Percentiles rank a stretch among this genome's conserved stretches.
Conservation (phyloP, 2,329 filamentous ascomycete genomes). For the Fusarium sp. region DNA sequence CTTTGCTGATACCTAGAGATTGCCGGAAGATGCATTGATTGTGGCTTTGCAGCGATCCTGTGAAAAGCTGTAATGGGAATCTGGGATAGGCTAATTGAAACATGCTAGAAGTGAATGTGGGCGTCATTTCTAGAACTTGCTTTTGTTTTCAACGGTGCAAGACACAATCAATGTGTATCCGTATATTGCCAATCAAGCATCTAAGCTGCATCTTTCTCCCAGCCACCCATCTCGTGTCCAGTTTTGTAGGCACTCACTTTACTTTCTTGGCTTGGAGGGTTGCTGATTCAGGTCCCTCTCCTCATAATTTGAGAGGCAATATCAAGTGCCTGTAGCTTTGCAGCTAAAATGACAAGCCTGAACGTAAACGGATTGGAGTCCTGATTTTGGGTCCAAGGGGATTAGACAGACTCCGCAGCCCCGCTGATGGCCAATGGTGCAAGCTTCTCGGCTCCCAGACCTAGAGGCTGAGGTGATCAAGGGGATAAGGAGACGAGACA, state of each 20-base stretch:
- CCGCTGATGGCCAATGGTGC: constrained; percentile 30
- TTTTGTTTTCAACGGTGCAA: background rate
- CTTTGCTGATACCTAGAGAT: constrained; percentile 29
- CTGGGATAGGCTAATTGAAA: constrained; percentile 6
- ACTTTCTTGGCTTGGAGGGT: constrained; percentile 27
- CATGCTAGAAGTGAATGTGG: constrained; percentile 2
- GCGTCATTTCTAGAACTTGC: constrained; percentile 16
- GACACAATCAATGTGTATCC: background rate
- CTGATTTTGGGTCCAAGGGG: constrained; percentile 34
- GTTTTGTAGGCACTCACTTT: background rate
- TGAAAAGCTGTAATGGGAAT: background rate
- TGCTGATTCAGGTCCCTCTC: constrained; percentile 40
- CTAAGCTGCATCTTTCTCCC: background rate
- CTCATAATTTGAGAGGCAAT: constrained; percentile 40
- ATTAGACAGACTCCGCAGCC: constrained; percentile 36
- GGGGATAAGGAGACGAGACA: constrained; percentile 8
- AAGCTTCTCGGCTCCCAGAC: constrained; percentile 26
- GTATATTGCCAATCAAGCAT: background rate
- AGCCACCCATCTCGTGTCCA: background rate
- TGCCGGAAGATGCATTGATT: constrained; percentile 16
- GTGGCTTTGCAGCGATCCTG: constrained; percentile 20
- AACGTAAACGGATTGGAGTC: constrained; percentile 34
- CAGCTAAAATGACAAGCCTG: constrained; percentile 38
- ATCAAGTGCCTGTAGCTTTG: constrained; percentile 37
- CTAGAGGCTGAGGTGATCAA: constrained; percentile 3